A percentile compares a stretch with the other conserved stretches of the same genome.
Conservation (phyloP, 768 basidiomycete species). For the Collybia sordida region DNA sequence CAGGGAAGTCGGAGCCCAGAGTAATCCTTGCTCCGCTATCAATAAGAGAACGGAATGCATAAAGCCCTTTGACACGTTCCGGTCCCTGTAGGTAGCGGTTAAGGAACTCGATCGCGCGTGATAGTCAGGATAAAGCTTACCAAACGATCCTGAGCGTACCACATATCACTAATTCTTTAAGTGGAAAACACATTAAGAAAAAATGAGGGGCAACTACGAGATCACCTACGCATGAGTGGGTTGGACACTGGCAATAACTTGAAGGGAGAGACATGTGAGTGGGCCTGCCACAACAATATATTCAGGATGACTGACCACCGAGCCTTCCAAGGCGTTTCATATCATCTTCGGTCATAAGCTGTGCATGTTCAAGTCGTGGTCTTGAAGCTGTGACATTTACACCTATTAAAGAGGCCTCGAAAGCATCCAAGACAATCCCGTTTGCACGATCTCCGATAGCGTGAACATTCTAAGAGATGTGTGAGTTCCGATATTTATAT, state of each 20-base stretch:
- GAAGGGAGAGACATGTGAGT: background rate
- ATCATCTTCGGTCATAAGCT: slow-evolving; percentile 78
- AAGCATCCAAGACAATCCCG: slow-evolving; percentile 77
- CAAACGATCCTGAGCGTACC: slow-evolving; percentile 81
- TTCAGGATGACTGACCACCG: slow-evolving; percentile 54
- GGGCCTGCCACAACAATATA: background rate
- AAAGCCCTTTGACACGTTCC: slow-evolving; percentile 80
- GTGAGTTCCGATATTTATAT: background rate
- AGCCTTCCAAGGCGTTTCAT: slow-evolving; percentile 75
- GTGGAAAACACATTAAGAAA: background rate
- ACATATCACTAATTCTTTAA: slow-evolving; percentile 79
- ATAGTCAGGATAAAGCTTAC: slow-evolving; percentile 36
- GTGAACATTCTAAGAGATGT: slow-evolving; percentile 68
- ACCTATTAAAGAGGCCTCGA: slow-evolving; percentile 65
- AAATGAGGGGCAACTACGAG: background rate
- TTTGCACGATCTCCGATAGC: slow-evolving; percentile 90
- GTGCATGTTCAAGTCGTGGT: slow-evolving; percentile 88
- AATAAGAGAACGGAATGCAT: slow-evolving; percentile 79
- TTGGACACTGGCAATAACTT: slow-evolving; percentile 89
- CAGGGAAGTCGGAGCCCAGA: slow-evolving; percentile 88
- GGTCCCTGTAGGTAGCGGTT: slow-evolving; percentile 52
- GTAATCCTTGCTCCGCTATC: slow-evolving; percentile 68
- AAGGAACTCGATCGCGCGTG: too few species aligned
- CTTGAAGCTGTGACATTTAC: slow-evolving; percentile 64
- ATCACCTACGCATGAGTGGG: slow-evolving; percentile 80